Evolutionary conservation across 352 stramenopile species (phyloP).

Genomic region (Nothophytophthora sp.): DNA sequence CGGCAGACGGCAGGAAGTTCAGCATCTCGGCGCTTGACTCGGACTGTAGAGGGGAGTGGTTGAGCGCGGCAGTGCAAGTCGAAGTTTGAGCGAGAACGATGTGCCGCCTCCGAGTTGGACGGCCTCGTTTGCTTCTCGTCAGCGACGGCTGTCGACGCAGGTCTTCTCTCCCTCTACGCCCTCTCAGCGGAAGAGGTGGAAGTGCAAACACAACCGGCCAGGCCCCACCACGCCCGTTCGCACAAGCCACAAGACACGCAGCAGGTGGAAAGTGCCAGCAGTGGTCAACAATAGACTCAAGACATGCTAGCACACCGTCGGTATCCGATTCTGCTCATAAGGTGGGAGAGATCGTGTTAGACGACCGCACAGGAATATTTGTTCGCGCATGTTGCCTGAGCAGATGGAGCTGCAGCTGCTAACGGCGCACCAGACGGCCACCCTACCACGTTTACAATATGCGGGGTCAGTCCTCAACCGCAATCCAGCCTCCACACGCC

Average conservation of each 20-base stretch:
- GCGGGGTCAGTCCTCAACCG: too few relatives aligned
- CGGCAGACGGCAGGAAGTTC: neutral
- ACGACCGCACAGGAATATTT: neutral
- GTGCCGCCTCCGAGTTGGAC: too few relatives aligned
- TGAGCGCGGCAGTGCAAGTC: slow-evolving; percentile 13
- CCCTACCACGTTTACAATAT: too few relatives aligned
- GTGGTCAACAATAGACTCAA: too few relatives aligned
- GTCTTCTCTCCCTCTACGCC: slow-evolving; percentile 20
- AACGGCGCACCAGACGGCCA: too few relatives aligned
- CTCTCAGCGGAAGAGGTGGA: slow-evolving; percentile 5
- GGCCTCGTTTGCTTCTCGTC: too few relatives aligned
- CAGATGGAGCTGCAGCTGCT: too few relatives aligned
- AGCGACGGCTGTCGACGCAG: too few relatives aligned
- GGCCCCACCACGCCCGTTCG: slow-evolving; percentile 14
- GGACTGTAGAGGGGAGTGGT: too few relatives aligned
- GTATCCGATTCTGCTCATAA: neutral
- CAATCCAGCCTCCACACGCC: too few relatives aligned
- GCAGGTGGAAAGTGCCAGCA: neutral
- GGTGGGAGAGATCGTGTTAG: neutral
- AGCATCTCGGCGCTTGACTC: too few relatives aligned
- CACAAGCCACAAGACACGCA: slow-evolving; percentile 7
- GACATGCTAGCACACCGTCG: too few relatives aligned
- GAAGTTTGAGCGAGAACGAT: slow-evolving; percentile 18
- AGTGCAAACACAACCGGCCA: neutral
- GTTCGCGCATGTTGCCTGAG: neutral